Conservation (phyloP, 179 eudicot species). For the Gypsophila paniculata region DNA sequence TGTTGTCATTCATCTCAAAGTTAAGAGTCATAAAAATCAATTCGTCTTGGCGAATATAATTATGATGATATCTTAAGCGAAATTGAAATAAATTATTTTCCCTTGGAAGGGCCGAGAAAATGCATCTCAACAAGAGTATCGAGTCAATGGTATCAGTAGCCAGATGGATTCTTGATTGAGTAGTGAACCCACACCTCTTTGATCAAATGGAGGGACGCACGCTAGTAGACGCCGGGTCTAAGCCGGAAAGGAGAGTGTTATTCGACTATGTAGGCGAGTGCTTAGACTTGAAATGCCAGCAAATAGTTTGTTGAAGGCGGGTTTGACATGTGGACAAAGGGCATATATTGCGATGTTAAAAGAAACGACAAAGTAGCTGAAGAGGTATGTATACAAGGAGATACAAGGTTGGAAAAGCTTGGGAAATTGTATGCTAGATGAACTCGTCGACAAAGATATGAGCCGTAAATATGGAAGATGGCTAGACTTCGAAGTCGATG, state of each 20-base stretch:
- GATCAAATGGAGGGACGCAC: constrained; percentile 44
- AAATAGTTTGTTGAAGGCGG: constrained; percentile 49
- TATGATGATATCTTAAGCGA: too few species aligned
- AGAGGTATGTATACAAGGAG: constrained; percentile 67
- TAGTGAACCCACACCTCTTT: constrained; percentile 42
- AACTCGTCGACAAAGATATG: constrained; percentile 88
- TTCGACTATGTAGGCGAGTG: constrained; percentile 81
- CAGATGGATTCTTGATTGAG: constrained; percentile 27
- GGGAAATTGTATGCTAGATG: constrained; percentile 74
- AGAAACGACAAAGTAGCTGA: constrained; percentile 58
- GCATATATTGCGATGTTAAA: constrained; percentile 46
- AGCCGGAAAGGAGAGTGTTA: constrained; percentile 42
- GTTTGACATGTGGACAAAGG: constrained; percentile 47
- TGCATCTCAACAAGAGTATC: constrained; percentile 26
- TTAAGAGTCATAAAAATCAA: too few species aligned
- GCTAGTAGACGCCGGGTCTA: constrained; percentile 14
- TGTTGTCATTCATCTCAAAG: too few species aligned
- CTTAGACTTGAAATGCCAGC: constrained; percentile 58
- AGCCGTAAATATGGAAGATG: constrained; percentile 63
- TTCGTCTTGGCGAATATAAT: too few species aligned
- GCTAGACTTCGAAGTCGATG: constrained; percentile 73
- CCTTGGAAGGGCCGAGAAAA: constrained; percentile 26
- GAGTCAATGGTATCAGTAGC: constrained; percentile 26
- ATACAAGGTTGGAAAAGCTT: constrained; percentile 60
- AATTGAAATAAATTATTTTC: too few species aligned